phyloP scores from a whole-genome alignment of 2,329 filamentous ascomycete genomes.

The Metarhizium brunneum region DNA sequence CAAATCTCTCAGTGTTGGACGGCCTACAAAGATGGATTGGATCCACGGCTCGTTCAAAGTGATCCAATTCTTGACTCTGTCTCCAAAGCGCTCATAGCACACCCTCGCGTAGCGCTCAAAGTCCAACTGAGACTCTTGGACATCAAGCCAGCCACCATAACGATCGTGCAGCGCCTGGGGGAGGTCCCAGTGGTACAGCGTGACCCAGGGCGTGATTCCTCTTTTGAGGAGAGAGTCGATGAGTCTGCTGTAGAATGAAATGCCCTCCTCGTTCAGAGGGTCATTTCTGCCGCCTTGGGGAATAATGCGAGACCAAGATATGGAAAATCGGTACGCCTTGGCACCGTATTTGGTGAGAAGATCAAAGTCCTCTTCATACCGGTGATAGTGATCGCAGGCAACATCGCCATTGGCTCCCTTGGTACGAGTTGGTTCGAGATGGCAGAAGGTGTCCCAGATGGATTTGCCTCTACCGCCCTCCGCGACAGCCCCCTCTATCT shows the following conservation, averaged over 20 bases:
- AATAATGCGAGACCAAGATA: conserved; percentile 56
- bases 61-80: conserved; percentile 29
- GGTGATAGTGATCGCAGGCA: conserved; percentile 33
- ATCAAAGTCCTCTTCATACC: conserved; percentile 43
- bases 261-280: conserved; percentile 50
- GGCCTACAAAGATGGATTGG: conserved; percentile 23
- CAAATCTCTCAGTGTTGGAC: not conserved
- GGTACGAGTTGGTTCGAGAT: conserved; percentile 29
- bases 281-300: conserved; percentile 54
- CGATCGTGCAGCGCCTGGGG: conserved; percentile 25
- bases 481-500: conserved; percentile 34
- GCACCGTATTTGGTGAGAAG: conserved; percentile 49
- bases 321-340: conserved; percentile 53
- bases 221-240: conserved; percentile 47
- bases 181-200: conserved; percentile 56
- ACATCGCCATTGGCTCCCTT: conserved; percentile 37
- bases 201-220: conserved; percentile 52
- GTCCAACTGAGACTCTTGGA: conserved; percentile 20
- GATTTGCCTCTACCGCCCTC: conserved; percentile 31
- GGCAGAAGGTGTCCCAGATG: conserved; percentile 33
- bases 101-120: conserved; percentile 27
- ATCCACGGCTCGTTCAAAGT: conserved; percentile 31
- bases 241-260: conserved; percentile 50
- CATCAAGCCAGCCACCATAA: conserved; percentile 25
- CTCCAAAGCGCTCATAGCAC: conserved; percentile 30